Evolutionary conservation across 2,329 filamentous ascomycete species (phyloP).

Genomic region (Ceratocystiopsis brevicomis): DNA sequence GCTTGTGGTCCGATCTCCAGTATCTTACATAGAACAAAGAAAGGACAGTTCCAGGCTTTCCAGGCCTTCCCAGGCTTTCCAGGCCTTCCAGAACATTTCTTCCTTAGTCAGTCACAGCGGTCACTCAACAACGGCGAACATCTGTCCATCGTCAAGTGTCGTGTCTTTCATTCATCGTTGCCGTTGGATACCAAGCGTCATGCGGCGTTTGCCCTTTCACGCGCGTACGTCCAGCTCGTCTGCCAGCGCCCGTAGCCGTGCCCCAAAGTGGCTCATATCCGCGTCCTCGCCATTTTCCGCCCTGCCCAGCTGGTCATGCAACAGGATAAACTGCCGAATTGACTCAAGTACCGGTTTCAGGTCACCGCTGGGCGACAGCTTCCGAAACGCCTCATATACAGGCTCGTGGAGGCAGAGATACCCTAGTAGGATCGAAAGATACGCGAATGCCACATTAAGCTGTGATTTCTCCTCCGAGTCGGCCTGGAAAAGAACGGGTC

Average conservation of each 20-base stretch:
- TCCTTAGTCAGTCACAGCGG: too few relatives aligned
- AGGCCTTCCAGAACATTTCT: too few relatives aligned
- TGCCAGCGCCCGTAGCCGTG: conserved; percentile 21
- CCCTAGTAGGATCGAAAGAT: conserved; percentile 66
- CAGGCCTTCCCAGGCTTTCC: too few relatives aligned
- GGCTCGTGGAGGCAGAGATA: conserved; percentile 48
- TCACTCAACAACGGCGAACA: too few relatives aligned
- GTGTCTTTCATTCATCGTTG: too few relatives aligned
- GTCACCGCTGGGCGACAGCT: conserved; percentile 23
- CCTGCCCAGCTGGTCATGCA: conserved; percentile 31
- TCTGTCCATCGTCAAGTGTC: too few relatives aligned
- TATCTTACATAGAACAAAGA: too few relatives aligned
- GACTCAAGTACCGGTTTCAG: conserved; percentile 29
- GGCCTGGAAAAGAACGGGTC: conserved; percentile 26
- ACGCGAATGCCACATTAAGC: conserved; percentile 68
- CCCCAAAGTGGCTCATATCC: conserved; percentile 16
- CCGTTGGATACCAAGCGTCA: too few relatives aligned
- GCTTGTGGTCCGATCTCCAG: too few relatives aligned
- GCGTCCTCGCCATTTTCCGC: conserved; percentile 18
- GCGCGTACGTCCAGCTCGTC: conserved; percentile 17
- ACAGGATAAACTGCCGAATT: conserved; percentile 33
- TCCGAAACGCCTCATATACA: conserved; percentile 24
- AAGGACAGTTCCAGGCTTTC: too few relatives aligned
- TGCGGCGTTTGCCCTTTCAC: background rate
- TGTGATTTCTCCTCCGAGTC: conserved; percentile 57